Evolutionary conservation across 805 yeast genomes (phyloP).

Genomic region (Metschnikowia koreensis): DNA sequence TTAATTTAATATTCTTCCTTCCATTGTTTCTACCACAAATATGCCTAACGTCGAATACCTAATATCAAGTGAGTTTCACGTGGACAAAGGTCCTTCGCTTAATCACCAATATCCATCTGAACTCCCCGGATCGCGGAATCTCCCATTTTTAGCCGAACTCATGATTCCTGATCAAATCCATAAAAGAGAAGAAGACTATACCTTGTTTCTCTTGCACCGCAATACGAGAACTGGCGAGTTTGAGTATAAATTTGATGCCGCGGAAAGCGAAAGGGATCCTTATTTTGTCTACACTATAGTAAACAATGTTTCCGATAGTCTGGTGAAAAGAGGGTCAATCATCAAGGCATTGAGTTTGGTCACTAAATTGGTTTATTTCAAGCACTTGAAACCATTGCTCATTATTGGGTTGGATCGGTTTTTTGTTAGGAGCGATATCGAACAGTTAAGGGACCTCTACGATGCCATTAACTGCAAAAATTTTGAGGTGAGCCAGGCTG

Average conservation of each 20-base stretch:
- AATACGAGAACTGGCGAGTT: conserved; percentile 38
- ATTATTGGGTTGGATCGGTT: conserved; percentile 51
- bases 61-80: conserved; percentile 76
- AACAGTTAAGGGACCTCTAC: conserved; percentile 28
- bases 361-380: conserved; percentile 51
- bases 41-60: conserved; percentile 51
- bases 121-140: conserved; percentile 36
- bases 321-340: conserved; percentile 54
- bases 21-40: neutral
- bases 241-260: conserved; percentile 33
- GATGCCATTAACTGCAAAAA: conserved; percentile 32
- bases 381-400: conserved; percentile 57
- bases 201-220: conserved; percentile 52
- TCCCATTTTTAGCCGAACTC: conserved; percentile 47
- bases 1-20: neutral
- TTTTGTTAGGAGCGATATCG: conserved; percentile 26
- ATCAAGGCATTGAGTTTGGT: conserved; percentile 61
- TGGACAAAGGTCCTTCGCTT: conserved; percentile 68
- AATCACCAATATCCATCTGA: conserved; percentile 56
- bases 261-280: conserved; percentile 39
- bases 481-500: conserved; percentile 20
- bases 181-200: conserved; percentile 55
- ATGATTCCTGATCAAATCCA: conserved; percentile 65
- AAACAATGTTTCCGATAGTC: conserved; percentile 42
- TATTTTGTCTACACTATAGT: conserved; percentile 58